Evolutionary conservation across 352 stramenopile species (phyloP).

Genomic region (Halophytophthora batemanensis): DNA sequence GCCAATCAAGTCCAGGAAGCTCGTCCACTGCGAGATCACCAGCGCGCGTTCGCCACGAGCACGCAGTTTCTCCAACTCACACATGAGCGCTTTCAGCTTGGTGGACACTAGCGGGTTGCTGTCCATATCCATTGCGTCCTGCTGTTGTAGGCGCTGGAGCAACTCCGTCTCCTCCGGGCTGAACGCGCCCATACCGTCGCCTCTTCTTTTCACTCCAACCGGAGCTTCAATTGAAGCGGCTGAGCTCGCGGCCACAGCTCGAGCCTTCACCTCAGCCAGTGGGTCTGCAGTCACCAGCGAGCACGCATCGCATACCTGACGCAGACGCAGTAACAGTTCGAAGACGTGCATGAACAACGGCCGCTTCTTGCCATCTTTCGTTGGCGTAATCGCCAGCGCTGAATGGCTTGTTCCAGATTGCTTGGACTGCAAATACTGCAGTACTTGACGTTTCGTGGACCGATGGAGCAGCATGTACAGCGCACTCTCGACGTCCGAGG

Average conservation of each 20-base stretch:
- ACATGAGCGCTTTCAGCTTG: slow-evolving; percentile 57
- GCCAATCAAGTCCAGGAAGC: slow-evolving; percentile 76
- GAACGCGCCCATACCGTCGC: slow-evolving; percentile 26
- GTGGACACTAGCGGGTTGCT: slow-evolving; percentile 39
- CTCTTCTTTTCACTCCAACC: slow-evolving; percentile 12
- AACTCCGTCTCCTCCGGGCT: slow-evolving; percentile 27
- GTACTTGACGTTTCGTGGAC: slow-evolving; percentile 72
- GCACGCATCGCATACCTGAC: slow-evolving; percentile 80
- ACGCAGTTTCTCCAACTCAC: slow-evolving; percentile 46
- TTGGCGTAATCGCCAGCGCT: slow-evolving; percentile 10
- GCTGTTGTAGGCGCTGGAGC: slow-evolving; percentile 30
- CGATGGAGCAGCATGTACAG: slow-evolving; percentile 80
- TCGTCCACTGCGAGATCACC: slow-evolving; percentile 89
- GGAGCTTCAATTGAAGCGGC: neutral
- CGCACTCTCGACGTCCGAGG: slow-evolving; percentile 71
- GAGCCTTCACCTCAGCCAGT: slow-evolving; percentile 34
- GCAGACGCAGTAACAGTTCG: slow-evolving; percentile 81
- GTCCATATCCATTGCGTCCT: neutral
- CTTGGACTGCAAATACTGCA: slow-evolving; percentile 66
- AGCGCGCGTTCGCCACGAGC: slow-evolving; percentile 52
- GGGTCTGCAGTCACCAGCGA: slow-evolving; percentile 58
- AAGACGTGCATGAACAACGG: slow-evolving; percentile 86
- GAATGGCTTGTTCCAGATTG: slow-evolving; percentile 21
- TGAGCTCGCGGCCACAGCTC: slow-evolving; percentile 11
- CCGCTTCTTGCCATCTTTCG: slow-evolving; percentile 16